Conservation (phyloP, 345 rosid species). For the Isatis tinctoria region DNA sequence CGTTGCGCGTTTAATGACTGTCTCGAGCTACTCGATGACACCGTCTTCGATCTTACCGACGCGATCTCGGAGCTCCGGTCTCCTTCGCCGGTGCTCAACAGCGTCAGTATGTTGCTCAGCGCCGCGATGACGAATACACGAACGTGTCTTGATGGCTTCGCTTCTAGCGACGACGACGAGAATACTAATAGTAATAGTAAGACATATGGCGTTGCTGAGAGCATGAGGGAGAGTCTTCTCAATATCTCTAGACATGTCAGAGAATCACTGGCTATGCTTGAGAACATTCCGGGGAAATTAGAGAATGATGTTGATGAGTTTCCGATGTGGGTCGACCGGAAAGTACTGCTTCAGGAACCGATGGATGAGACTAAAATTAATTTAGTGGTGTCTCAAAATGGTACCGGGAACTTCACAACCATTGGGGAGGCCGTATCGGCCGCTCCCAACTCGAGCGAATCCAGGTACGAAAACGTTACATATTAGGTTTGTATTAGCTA, state of each 20-base stretch:
- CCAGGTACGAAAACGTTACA: constrained; percentile 43
- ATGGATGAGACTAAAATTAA: constrained; percentile 35
- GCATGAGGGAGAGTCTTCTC: constrained; percentile 39
- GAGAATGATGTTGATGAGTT: constrained; percentile 48
- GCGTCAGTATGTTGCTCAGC: constrained; percentile 39
- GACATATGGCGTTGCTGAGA: constrained; percentile 32
- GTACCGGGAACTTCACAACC: constrained; percentile 65
- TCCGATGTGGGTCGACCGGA: constrained; percentile 64
- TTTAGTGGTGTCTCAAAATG: constrained; percentile 66
- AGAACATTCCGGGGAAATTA: constrained; percentile 51
- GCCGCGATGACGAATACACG: constrained; percentile 80
- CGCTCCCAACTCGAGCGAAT: constrained; percentile 61
- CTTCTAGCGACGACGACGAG: constrained; percentile 26
- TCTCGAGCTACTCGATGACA: constrained; percentile 51
- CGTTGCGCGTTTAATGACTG: constrained; percentile 58
- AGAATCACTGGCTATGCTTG: constrained; percentile 64
- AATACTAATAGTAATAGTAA: neutral
- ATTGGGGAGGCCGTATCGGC: constrained; percentile 58
- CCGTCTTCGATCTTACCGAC: constrained; percentile 42
- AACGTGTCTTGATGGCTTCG: constrained; percentile 88
- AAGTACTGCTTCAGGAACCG: constrained; percentile 37
- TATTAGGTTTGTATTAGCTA: neutral
- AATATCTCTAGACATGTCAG: constrained; percentile 63
- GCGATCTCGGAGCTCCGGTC: constrained; percentile 45
- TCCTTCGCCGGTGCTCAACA: neutral